Evolutionary conservation across 2,329 filamentous ascomycete species (phyloP), one percentile per base, ranked within the genome.

Genomic region (Drechmeria coniospora): DNA sequence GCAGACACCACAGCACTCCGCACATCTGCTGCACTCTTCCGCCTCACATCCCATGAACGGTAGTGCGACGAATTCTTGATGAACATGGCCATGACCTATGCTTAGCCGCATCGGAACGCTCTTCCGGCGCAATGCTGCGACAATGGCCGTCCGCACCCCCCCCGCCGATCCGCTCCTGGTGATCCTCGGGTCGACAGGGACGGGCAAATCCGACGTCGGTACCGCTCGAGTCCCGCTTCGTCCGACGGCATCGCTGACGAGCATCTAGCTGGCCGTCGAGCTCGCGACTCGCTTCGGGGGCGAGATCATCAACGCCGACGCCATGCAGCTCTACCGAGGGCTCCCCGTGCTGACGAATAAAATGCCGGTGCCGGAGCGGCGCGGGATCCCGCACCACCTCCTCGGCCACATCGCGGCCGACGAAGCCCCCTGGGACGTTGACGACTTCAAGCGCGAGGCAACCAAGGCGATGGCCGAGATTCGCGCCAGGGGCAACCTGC

Each of bases 331-430:
- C 56, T 98, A 98, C 51, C 68, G 70, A 29, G 90, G 90, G 3
- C 60, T 98, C 23, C 84, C 90, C 5, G 77, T 95, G 37, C 87
- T 95, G 41, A 98, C 90, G 15, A 98, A 98, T 52, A 92, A 95
- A 49, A 79, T 95, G 32, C 71, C 80, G 0, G 28, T 47, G 1
- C 64, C 73, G 13, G 87, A 95, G 49, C 75, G 74, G 43, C 68
- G 77, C 34, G 81, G 78, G 8, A 63, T 98, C 8, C 78, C 79
- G 4, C 90, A 98, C 47, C 87, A 98, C 51, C 60, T 98, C 4
- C 67, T 98, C 15, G 82, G 80, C 28, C 76, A 74, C 36, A 76
- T 95, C 30, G 64, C 69, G 5, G 58, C 90, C 3, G 65, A 79
- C 21, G 72, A 87, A 36, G 73, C 79, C 38, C 74, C 86, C 0